phyloP scores from a whole-genome alignment of 306 rosid genomes.

The Astragalus glycyphyllos region DNA sequence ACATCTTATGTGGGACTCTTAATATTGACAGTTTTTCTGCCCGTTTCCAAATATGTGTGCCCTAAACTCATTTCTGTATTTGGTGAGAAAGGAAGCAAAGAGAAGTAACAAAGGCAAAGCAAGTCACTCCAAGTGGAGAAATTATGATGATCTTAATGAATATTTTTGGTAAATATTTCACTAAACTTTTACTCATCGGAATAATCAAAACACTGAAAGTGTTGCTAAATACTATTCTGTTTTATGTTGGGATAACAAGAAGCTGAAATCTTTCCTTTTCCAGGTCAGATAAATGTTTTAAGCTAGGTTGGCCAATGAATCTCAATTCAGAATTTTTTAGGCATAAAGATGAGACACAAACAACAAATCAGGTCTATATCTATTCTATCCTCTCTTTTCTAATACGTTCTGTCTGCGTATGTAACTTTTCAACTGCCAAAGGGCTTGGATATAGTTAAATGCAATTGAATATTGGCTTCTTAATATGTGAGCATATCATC shows the following conservation, averaged over 20 bases:
- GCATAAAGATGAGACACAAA: conserved; percentile 62
- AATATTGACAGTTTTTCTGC: conserved; percentile 39
- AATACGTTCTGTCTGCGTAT: no score
- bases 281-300: conserved; percentile 86
- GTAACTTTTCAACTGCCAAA: no score
- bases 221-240: conserved; percentile 9
- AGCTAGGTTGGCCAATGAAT: conserved; percentile 86
- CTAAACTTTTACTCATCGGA: conserved; percentile 18
- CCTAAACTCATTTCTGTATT: conserved; percentile 48
- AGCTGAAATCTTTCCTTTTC: conserved; percentile 42
- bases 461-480: no score
- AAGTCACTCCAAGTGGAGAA: conserved; percentile 97
- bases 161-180: conserved; percentile 77
- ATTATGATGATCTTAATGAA: conserved; percentile 96
- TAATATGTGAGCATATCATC: no score
- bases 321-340: conserved; percentile 73
- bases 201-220: conserved; percentile 23
- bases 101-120: conserved; percentile 87
- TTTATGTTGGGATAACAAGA: conserved; percentile 22
- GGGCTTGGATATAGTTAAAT: no score
- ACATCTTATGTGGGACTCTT: no score
- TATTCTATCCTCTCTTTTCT: no score
- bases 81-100: conserved; percentile 81
- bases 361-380: conserved; percentile 56
- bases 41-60: conserved; percentile 25